Base-by-base conservation (phyloP, 225 moss, liverwort and hornwort species). In the Antitrichia curtipendula region DNA sequence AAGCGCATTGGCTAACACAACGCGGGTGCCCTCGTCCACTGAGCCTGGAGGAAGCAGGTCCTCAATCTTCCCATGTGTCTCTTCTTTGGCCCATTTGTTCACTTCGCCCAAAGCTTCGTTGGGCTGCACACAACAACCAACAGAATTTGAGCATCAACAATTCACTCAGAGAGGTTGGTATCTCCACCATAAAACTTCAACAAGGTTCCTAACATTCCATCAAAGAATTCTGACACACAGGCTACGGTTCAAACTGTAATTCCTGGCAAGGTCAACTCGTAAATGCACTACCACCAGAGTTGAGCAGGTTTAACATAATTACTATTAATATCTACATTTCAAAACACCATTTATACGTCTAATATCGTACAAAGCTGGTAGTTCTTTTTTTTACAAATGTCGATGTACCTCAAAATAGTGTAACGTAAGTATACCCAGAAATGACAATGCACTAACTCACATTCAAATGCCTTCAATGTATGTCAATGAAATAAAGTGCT, bases 1-100 rank as follows among this genome's bases (percentile, higher is more conserved):
- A 13, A 98, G 88, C 45, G 97, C 96, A 80, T 98, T 98, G 21
- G 94, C 97, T 64, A 98, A 90, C 62, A 98, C 89, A 32, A 98
- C 56, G 52, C 96, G 93, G 19, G 97, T 98, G 81, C 82, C 79
- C 25, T 63, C 65, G 43, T 96, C 93, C 57, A 97, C 93, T 29
- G 93, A 89, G 58, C 93, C 96, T 60, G 90, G 45, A 32, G 97
- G 94, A 36, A 98, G 95, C 31, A 98, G 91, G 70, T 95, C 91
- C 78, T 85, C 89, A 49, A 97, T 92, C 79, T 93, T 95, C 36
- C 98, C 98, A 28, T 93, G 94, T 18, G 97, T 98, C 88, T 94
- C 95, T 60, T 88, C 93, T 45, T 92, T 89, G 31, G 92, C 97
- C 96, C 96, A 98, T 61, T 91, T 91, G 66, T 98, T 98, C 85